Percentiles rank a stretch among this genome's conserved stretches.
These are phyloP conservation scores for Infundibulicybe gibba DNA, from an alignment of 768 basidiomycete genomes.

Conservation along the genomic window DNA sequence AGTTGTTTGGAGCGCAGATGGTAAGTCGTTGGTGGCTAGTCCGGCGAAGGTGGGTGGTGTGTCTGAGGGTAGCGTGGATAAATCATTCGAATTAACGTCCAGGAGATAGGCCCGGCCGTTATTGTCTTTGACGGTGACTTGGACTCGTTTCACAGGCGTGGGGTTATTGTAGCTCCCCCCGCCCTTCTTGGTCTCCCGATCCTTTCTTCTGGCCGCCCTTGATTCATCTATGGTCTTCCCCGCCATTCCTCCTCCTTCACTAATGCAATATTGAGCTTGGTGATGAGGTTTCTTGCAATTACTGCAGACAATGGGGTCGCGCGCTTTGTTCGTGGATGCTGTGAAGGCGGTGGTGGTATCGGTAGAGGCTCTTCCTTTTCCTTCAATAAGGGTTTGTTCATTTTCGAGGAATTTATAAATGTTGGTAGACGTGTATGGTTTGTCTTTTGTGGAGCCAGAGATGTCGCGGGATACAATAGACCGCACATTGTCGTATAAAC, in stretches of 20 bases:
- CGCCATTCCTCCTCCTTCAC: not conserved
- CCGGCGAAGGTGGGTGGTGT: too few relatives aligned
- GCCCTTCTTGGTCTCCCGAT: too few relatives aligned
- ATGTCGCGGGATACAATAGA: slow-evolving; percentile 8
- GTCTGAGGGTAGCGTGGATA: too few relatives aligned
- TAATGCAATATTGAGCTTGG: not conserved
- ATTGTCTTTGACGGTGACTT: too few relatives aligned
- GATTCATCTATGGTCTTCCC: not conserved
- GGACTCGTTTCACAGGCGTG: too few relatives aligned
- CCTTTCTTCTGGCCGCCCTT: not conserved
- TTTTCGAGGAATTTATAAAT: not conserved
- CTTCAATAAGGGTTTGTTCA: not conserved
- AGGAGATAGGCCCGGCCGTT: too few relatives aligned
- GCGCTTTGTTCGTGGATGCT: not conserved
- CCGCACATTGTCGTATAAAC: not conserved
- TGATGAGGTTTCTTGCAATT: not conserved
- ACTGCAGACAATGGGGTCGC: not conserved
- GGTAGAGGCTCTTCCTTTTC: not conserved
- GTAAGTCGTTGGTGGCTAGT: too few relatives aligned
- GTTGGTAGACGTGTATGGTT: not conserved
- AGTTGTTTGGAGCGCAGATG: not conserved
- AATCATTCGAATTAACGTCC: too few relatives aligned
- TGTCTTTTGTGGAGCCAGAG: slow-evolving; percentile 2
- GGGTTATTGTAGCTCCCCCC: too few relatives aligned
- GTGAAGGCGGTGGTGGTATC: not conserved